phyloP scores from a whole-genome alignment of 257 asterid species.

The Coffea eugenioides region DNA sequence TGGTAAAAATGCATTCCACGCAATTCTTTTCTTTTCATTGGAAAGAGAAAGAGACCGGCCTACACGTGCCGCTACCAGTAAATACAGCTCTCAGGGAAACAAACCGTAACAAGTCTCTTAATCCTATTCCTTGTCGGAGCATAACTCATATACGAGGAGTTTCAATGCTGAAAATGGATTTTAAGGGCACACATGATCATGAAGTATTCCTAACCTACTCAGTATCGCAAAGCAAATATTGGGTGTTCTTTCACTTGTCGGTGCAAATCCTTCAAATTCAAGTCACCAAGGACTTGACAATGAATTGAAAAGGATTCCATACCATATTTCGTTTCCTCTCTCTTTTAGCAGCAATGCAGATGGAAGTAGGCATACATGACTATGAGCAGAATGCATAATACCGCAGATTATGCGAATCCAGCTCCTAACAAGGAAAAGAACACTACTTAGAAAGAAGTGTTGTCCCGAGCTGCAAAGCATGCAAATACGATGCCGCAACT shows the following conservation, averaged over 20 bases:
- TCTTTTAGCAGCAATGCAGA: neutral
- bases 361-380: neutral
- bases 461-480: neutral
- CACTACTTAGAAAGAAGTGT: neutral
- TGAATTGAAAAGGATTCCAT: neutral
- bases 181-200: neutral
- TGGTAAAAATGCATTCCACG: slow-evolving; percentile 2
- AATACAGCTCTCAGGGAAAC: no score
- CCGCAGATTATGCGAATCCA: neutral
- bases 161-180: no score
- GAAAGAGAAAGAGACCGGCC: neutral
- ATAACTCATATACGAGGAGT: no score
- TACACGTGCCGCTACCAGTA: no score
- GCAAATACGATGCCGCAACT: neutral
- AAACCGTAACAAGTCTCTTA: no score
- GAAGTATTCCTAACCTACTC: neutral
- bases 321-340: neutral
- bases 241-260: no score
- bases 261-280: neutral
- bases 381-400: neutral
- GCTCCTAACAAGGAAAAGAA: neutral
- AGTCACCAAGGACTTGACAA: neutral
- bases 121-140: no score
- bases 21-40: neutral
- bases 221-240: no score